Evolutionary conservation across 345 rosid species (phyloP), one percentile per base, ranked within the genome.

Genomic region (Clausena lansium): DNA sequence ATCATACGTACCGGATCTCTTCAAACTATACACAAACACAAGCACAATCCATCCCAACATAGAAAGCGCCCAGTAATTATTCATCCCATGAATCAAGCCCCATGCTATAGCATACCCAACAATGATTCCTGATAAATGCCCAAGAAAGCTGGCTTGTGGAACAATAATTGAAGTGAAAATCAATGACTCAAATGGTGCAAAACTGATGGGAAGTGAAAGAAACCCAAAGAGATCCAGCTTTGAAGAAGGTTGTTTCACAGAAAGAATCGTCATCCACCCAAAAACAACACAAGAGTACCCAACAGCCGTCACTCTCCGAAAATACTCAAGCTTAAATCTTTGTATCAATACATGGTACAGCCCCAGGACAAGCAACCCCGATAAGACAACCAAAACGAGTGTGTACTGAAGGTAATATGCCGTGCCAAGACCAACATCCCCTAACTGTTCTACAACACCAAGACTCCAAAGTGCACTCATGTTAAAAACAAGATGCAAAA

Each of bases 391-490:
- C 73, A 96, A 83, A 35, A 94, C 92, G 71, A 96, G 98, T 0
- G 98, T 89, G 80, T 94, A 94, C 9, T 94, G 98, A 71, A 96
- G 96, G 79, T 96, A 96, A 83, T 91, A 94, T 28, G 87, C 86
- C 4, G 87, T 82, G 25, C 99, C 99, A 62, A 93, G 97, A 58
- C 98, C 97, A 63, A 89, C 52, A 70, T 89, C 84, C 14, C 85
- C 90, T 57, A 92, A 79, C 77, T 91, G 97, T 69, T 96, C 99
- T 0, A 96, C 92, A 54, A 87, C 88, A 65, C 99, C 99, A 32
- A 96, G 91, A 87, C 99, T 96, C 99, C 99, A 96, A 6, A 96
- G 85, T 30, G 99, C 99, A 75, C 97, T 94, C 99, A 96, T 94
- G 80, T 96, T 96, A 70, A 96, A 96, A 30, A 91, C 97, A 55